Conservation (phyloP, 2,329 filamentous ascomycete species). For the Fusarium oxysporum region DNA sequence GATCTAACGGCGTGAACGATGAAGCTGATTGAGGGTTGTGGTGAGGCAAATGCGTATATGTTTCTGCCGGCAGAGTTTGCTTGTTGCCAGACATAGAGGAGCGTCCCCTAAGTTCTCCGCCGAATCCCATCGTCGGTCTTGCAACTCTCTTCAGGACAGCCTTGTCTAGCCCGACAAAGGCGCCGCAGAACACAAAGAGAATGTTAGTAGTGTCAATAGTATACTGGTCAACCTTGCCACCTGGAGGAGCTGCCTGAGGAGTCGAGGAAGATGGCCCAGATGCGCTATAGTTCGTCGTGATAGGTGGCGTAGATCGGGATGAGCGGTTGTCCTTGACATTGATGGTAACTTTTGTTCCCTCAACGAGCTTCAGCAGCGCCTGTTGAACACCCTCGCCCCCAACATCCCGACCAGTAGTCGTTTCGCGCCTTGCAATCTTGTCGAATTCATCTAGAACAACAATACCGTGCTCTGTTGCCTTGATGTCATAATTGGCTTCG, state of each 20-base stretch:
- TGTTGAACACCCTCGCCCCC: slow-evolving; percentile 97
- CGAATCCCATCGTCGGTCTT: slow-evolving; percentile 89
- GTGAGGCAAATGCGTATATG: slow-evolving; percentile 68
- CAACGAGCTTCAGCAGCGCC: slow-evolving; percentile 93
- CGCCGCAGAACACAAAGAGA: slow-evolving; percentile 95
- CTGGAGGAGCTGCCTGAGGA: slow-evolving; percentile 58
- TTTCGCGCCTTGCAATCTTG: slow-evolving; percentile 92
- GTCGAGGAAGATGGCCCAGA: slow-evolving; percentile 58
- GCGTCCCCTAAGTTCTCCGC: slow-evolving; percentile 78
- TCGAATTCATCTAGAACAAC: slow-evolving; percentile 97
- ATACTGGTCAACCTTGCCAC: slow-evolving; percentile 70
- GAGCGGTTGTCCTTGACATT: slow-evolving; percentile 84
- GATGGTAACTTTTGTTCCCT: slow-evolving; percentile 92
- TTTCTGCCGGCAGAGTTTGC: slow-evolving; percentile 73
- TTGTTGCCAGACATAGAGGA: slow-evolving; percentile 61
- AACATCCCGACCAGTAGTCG: slow-evolving; percentile 90
- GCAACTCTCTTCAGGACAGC: slow-evolving; percentile 87
- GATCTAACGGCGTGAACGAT: slow-evolving; percentile 71
- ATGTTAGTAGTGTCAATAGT: slow-evolving; percentile 95
- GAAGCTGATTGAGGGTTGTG: slow-evolving; percentile 54
- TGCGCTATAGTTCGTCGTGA: slow-evolving; percentile 64
- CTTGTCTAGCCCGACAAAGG: slow-evolving; percentile 93
- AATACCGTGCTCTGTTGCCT: slow-evolving; percentile 88
- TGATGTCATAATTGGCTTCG: slow-evolving; percentile 89
- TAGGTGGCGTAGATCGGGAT: slow-evolving; percentile 63